Percentiles rank a stretch among this genome's conserved stretches.
phyloP scores from a whole-genome alignment of 768 basidiomycete genomes.

The Ephemerocybe angulata region DNA sequence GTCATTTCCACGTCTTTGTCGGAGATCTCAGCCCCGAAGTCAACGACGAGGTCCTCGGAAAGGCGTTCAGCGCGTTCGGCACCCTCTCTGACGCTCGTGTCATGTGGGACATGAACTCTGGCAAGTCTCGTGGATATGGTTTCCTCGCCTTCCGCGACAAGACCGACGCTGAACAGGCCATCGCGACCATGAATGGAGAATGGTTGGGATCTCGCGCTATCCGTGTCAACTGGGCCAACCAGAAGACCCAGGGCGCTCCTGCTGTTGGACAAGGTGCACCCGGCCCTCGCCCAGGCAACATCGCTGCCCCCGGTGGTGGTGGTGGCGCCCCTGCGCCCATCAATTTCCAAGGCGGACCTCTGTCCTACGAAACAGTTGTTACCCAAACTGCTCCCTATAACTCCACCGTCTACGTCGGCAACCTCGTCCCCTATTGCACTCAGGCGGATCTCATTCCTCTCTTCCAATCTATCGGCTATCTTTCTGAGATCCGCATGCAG shows the following conservation, averaged over 20 bases:
- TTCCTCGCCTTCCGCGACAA: slow-evolving; percentile 99
- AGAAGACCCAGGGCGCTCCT: slow-evolving; percentile 85
- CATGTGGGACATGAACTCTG: slow-evolving; percentile 99
- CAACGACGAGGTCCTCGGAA: slow-evolving; percentile 93
- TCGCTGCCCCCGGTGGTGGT: slow-evolving; percentile 21
- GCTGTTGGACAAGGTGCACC: slow-evolving; percentile 28
- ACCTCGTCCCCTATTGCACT: slow-evolving; percentile 94
- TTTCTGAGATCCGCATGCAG: slow-evolving; percentile 99
- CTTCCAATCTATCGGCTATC: slow-evolving; percentile 98
- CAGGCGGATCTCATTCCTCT: slow-evolving; percentile 97
- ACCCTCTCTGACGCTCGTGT: slow-evolving; percentile 96
- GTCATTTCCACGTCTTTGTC: slow-evolving; percentile 98
- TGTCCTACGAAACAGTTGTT: slow-evolving; percentile 91
- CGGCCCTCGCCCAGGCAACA: slow-evolving; percentile 32
- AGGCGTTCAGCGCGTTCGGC: slow-evolving; percentile 97
- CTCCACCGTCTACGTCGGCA: slow-evolving; percentile 96
- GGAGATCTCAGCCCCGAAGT: slow-evolving; percentile 99
- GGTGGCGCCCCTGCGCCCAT: slow-evolving; percentile 81
- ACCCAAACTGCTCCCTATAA: slow-evolving; percentile 92
- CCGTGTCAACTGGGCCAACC: slow-evolving; percentile 99
- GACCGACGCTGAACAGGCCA: slow-evolving; percentile 98
- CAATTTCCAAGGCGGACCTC: slow-evolving; percentile 85
- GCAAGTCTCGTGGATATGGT: slow-evolving; percentile 96
- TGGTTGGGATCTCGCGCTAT: slow-evolving; percentile 98
- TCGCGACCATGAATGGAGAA: slow-evolving; percentile 99